Percentiles rank a stretch among this genome's conserved stretches.
These are phyloP conservation scores for Hymenoscyphus fructigenus DNA, from an alignment of 2,329 filamentous ascomycete genomes.

Conservation along the genomic window DNA sequence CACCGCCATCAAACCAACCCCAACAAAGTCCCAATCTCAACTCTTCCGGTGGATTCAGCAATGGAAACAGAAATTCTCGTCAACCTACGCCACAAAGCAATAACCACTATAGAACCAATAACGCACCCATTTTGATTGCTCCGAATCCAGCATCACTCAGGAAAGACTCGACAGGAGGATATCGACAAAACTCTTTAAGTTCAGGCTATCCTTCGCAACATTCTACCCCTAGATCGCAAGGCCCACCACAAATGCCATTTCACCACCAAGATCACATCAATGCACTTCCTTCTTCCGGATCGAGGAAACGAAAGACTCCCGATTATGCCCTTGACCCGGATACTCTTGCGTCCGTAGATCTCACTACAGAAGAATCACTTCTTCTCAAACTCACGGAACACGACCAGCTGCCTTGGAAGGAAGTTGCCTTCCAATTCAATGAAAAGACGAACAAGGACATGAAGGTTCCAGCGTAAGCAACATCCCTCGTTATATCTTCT, in stretches of 20 bases:
- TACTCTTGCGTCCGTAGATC: slow-evolving; percentile 16
- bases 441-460: slow-evolving; percentile 33
- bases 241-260: slow-evolving; percentile 22
- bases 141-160: slow-evolving; percentile 25
- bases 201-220: slow-evolving; percentile 23
- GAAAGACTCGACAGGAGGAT: slow-evolving; percentile 16
- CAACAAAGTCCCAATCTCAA: slow-evolving; percentile 22
- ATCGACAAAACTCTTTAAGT: slow-evolving; percentile 26
- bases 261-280: slow-evolving; percentile 12
- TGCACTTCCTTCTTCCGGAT: slow-evolving; percentile 17
- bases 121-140: slow-evolving; percentile 28
- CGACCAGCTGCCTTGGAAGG: slow-evolving; percentile 38
- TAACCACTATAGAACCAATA: slow-evolving; percentile 16
- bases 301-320: slow-evolving; percentile 30
- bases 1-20: slow-evolving; percentile 21
- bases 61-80: slow-evolving; percentile 18
- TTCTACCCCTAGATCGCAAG: slow-evolving; percentile 25
- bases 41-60: slow-evolving; percentile 23
- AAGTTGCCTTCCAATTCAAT: slow-evolving; percentile 35
- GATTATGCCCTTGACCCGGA: slow-evolving; percentile 16
- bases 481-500: not conserved
- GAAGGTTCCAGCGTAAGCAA: slow-evolving; percentile 32
- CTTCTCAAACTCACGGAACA: slow-evolving; percentile 37
- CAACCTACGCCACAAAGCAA: slow-evolving; percentile 18
- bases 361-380: slow-evolving; percentile 35